A percentile compares a stretch with the other conserved stretches of the same genome.
These are phyloP conservation scores for Russula vinacea DNA, from an alignment of 768 basidiomycete species.

Conservation along the genomic window DNA sequence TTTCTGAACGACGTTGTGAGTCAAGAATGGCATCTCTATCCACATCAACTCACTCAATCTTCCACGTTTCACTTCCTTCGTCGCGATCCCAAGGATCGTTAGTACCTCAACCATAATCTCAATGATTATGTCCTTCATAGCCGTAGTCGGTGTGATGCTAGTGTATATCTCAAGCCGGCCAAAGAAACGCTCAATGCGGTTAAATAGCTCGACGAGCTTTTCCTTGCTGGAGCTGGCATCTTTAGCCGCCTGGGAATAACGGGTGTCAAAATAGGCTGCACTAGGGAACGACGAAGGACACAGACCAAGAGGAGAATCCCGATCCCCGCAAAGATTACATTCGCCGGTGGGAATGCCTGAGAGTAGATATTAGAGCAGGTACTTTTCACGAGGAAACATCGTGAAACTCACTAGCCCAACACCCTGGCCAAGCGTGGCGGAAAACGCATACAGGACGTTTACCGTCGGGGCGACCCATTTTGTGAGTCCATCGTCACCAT, in stretches of 20 bases:
- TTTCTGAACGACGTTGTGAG: not conserved
- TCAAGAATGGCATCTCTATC: not conserved
- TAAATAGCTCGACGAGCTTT: no score
- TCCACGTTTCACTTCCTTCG: constrained; percentile 1
- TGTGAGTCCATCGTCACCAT: not conserved
- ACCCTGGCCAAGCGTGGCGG: not conserved
- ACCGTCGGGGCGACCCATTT: not conserved
- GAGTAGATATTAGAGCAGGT: not conserved
- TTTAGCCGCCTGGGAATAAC: not conserved
- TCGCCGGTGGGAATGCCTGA: not conserved
- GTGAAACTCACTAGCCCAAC: not conserved
- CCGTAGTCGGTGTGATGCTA: no score
- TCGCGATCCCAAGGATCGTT: not conserved
- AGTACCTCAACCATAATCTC: not conserved
- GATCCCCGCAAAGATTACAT: not conserved
- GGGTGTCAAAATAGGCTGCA: not conserved
- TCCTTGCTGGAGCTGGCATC: not conserved
- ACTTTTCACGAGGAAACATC: not conserved
- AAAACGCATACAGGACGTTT: not conserved
- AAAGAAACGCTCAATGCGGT: no score
- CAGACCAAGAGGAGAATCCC: not conserved
- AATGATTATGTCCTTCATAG: no score
- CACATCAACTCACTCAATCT: constrained; percentile 1
- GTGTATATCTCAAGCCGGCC: not conserved
- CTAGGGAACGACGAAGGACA: not conserved